Conservation (phyloP, 2,329 filamentous ascomycete genomes). For the Ophiostoma piceae region DNA sequence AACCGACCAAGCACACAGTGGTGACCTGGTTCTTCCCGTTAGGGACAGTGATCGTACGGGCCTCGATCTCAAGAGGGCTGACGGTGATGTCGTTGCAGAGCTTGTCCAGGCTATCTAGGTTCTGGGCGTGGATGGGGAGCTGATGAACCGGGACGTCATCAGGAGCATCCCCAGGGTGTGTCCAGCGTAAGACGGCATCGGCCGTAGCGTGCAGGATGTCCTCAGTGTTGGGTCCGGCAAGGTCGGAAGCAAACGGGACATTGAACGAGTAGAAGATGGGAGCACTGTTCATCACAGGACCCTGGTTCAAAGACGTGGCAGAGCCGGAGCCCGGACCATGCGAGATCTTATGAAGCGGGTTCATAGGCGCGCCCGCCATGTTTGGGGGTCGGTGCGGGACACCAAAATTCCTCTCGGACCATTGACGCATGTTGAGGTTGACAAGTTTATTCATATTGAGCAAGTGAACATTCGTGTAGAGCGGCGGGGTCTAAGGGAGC, state of each 20-base stretch:
- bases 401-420: slow-evolving; percentile 63
- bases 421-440: slow-evolving; percentile 60
- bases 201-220: slow-evolving; percentile 90
- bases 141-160: slow-evolving; percentile 82
- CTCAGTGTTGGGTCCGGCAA: slow-evolving; percentile 86
- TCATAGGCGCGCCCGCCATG: slow-evolving; percentile 52
- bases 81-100: slow-evolving; percentile 79
- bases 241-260: slow-evolving; percentile 87
- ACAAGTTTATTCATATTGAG: slow-evolving; percentile 60
- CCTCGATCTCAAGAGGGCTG: slow-evolving; percentile 66
- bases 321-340: slow-evolving; percentile 40
- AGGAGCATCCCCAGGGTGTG: slow-evolving; percentile 78
- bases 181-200: slow-evolving; percentile 86
- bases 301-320: slow-evolving; percentile 38
- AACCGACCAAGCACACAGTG: slow-evolving; percentile 85
- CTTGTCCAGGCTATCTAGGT: slow-evolving; percentile 71
- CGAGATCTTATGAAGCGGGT: slow-evolving; percentile 52
- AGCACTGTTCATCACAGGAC: slow-evolving; percentile 68
- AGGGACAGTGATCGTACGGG: slow-evolving; percentile 76
- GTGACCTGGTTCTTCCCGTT: slow-evolving; percentile 67
- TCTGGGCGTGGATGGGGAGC: slow-evolving; percentile 84
- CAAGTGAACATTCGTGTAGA: slow-evolving; percentile 28
- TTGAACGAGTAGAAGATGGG: slow-evolving; percentile 95
- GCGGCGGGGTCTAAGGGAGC: background rate
- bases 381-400: slow-evolving; percentile 52